Evolutionary conservation across 331 rosid genomes (phyloP).

Genomic region (Acacia pycnantha): DNA sequence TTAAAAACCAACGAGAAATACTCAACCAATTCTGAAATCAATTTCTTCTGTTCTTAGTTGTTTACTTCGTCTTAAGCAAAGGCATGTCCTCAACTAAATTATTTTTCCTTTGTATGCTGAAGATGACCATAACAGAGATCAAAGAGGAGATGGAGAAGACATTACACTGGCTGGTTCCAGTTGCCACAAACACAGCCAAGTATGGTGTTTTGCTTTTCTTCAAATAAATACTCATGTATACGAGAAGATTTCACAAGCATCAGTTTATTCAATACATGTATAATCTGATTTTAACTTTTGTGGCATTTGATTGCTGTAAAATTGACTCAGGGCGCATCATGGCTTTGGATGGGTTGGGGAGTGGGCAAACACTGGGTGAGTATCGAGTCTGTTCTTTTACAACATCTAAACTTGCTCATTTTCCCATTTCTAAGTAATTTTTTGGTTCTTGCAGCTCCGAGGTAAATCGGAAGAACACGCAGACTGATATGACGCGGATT

Average conservation of each 20-base stretch:
- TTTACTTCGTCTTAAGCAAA: neutral
- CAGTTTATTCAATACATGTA: constrained; percentile 4
- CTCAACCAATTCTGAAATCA: neutral
- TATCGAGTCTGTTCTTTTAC: constrained; percentile 9
- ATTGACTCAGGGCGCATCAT: constrained; percentile 72
- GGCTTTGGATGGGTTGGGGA: constrained; percentile 98
- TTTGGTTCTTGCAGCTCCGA: constrained; percentile 52
- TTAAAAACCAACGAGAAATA: constrained; percentile 16
- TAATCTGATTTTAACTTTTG: constrained; percentile 30
- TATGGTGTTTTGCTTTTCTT: constrained; percentile 42
- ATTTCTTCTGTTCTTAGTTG: constrained; percentile 20
- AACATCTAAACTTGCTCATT: constrained; percentile 7
- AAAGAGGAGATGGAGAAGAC: constrained; percentile 85
- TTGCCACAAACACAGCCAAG: constrained; percentile 87
- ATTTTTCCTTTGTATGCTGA: neutral
- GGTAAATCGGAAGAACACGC: constrained; percentile 44
- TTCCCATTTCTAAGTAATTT: constrained; percentile 7
- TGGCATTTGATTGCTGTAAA: constrained; percentile 37
- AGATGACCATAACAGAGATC: constrained; percentile 62
- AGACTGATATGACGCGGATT: constrained; percentile 48
- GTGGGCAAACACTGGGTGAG: constrained; percentile 90
- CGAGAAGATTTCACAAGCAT: constrained; percentile 4
- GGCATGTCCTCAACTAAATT: neutral
- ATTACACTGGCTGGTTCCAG: constrained; percentile 76
- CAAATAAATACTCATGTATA: constrained; percentile 15